A percentile compares a stretch with the other conserved stretches of the same genome.
phyloP scores from a whole-genome alignment of 1,284 basidiomycete genomes.

The Vanrija pseudolonga region DNA sequence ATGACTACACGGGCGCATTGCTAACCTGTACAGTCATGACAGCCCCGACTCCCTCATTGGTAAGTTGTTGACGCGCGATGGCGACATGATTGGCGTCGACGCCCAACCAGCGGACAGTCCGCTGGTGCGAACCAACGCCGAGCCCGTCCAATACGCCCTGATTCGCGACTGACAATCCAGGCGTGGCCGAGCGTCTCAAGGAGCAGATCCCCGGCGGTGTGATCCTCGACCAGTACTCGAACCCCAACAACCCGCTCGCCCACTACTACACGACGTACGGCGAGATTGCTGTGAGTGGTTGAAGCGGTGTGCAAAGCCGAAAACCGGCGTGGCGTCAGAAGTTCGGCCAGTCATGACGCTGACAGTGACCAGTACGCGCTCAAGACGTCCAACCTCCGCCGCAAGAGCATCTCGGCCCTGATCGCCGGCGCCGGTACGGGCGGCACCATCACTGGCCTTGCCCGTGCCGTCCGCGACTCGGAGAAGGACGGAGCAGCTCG shows the following conservation, averaged over 20 bases:
- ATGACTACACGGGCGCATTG: not conserved
- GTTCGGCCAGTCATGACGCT: not conserved
- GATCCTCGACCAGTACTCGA: conserved; percentile 83
- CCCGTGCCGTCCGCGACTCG: conserved; percentile 70
- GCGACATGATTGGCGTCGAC: too few species aligned
- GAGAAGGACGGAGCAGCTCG: conserved; percentile 17
- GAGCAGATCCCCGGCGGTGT: conserved; percentile 77
- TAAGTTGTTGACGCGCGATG: conserved; percentile 48
- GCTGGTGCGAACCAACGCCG: not conserved
- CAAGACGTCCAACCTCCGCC: conserved; percentile 39
- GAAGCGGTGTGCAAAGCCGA: conserved; percentile 59
- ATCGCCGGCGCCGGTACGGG: conserved; percentile 92
- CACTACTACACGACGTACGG: conserved; percentile 82
- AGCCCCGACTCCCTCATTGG: conserved; percentile 81
- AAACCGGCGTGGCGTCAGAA: conserved; percentile 40
- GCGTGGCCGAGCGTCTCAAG: conserved; percentile 73
- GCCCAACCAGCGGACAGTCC: not conserved
- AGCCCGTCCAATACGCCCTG: not conserved
- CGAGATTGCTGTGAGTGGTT: conserved; percentile 68
- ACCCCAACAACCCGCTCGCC: conserved; percentile 75
- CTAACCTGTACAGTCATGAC: conserved; percentile 42
- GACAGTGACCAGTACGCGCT: conserved; percentile 38
- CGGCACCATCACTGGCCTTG: conserved; percentile 85
- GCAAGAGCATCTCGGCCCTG: conserved; percentile 70
- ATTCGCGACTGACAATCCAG: conserved; percentile 52